A percentile compares a stretch with the other conserved stretches of the same genome.
Conservation (phyloP, 257 asterid species). For the Nyctanthes arbortristis region DNA sequence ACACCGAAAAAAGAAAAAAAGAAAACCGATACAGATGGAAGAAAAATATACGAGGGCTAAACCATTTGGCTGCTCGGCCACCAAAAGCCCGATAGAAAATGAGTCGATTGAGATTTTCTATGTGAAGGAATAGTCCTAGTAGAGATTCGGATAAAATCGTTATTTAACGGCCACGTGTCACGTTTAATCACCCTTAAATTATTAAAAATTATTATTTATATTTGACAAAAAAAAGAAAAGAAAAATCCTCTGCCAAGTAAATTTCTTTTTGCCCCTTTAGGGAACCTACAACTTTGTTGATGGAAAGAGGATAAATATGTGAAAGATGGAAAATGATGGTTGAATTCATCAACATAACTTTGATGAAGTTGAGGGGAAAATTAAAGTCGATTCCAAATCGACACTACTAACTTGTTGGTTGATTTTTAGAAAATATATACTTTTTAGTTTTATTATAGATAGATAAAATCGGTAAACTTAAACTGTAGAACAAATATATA, state of each 20-base stretch:
- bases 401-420: too few species aligned
- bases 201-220: too few species aligned
- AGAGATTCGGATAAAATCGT: constrained; percentile 28
- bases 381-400: too few species aligned
- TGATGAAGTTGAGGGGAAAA: too few species aligned
- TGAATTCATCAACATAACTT: too few species aligned
- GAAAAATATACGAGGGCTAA: not conserved
- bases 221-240: not conserved
- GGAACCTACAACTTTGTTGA: not conserved
- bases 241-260: not conserved
- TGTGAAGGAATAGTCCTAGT: constrained; percentile 1
- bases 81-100: not conserved
- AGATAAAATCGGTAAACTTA: too few species aligned
- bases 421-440: too few species aligned
- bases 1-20: too few species aligned
- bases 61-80: not conserved
- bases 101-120: constrained; percentile 2
- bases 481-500: too few species aligned
- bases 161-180: constrained; percentile 11
- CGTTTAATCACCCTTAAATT: not conserved
- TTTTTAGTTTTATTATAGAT: too few species aligned
- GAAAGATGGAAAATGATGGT: not conserved
- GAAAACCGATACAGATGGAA: too few species aligned
- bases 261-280: not conserved
- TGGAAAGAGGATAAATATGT: not conserved